phyloP scores from a whole-genome alignment of 176 grass and related monocot species.

The Coix lacrymajobi region DNA sequence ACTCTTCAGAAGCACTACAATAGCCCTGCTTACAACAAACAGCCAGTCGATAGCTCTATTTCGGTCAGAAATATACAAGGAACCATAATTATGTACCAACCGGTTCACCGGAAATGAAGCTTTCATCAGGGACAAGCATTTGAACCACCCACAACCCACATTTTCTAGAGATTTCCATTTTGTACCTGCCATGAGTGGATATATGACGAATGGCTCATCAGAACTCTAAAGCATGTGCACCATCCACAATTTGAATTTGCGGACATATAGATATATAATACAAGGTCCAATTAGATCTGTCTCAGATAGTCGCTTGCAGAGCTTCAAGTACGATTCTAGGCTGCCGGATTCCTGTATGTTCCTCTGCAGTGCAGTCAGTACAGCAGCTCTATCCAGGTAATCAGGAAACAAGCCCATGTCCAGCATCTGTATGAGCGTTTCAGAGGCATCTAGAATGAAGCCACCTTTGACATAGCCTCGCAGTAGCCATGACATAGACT shows the following conservation, averaged over 20 bases:
- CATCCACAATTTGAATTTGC: conserved; percentile 85
- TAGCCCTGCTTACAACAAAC: not conserved
- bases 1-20: conserved; percentile 21
- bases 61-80: conserved; percentile 39
- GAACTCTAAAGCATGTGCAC: conserved; percentile 69
- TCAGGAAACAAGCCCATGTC: conserved; percentile 73
- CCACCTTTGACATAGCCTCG: conserved; percentile 90
- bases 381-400: conserved; percentile 82
- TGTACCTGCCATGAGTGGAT: not conserved
- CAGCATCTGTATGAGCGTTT: conserved; percentile 69
- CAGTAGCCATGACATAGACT: conserved; percentile 83
- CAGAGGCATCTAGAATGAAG: conserved; percentile 72
- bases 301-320: conserved; percentile 76
- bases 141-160: conserved; percentile 50
- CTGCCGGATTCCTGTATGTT: conserved; percentile 73
- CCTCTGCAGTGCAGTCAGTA: conserved; percentile 62
- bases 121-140: conserved; percentile 35
- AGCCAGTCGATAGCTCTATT: not conserved
- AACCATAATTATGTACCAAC: conserved; percentile 23
- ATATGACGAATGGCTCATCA: not conserved
- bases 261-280: conserved; percentile 77
- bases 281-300: conserved; percentile 74
- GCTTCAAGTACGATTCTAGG: conserved; percentile 69
- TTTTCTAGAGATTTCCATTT: not conserved
- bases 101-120: not conserved